Evolutionary conservation across 768 basidiomycete genomes (phyloP).

Genomic region (Tulasnella calospora): DNA sequence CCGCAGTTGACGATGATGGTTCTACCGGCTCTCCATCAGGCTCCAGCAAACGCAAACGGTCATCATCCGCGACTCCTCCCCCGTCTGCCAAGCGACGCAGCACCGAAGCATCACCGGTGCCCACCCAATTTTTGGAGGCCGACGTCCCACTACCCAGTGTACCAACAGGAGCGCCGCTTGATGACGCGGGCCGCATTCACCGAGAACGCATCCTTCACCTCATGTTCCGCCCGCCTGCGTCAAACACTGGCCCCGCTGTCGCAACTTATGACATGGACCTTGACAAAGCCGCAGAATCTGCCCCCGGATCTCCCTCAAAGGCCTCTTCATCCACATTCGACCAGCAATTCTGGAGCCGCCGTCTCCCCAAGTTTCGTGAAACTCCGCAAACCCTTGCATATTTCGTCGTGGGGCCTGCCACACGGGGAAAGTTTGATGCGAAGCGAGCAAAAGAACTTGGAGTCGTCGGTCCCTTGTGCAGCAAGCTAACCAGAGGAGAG

Average conservation of each 20-base stretch:
- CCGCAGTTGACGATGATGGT: not conserved
- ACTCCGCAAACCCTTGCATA: conserved; percentile 35
- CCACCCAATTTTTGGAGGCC: not conserved
- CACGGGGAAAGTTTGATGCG: conserved; percentile 66
- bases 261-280: conserved; percentile 6
- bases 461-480: conserved; percentile 56
- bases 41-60: conserved; percentile 33
- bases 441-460: conserved; percentile 59
- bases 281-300: not conserved
- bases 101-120: not conserved
- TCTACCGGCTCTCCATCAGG: conserved; percentile 3
- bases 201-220: not conserved
- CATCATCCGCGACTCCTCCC: conserved; percentile 29
- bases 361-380: conserved; percentile 26
- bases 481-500: conserved; percentile 59
- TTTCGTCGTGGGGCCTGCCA: conserved; percentile 42
- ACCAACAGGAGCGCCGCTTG: not conserved
- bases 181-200: not conserved
- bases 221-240: conserved; percentile 18
- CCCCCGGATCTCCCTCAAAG: conserved; percentile 35
- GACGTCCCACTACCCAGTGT: not conserved
- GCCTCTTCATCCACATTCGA: conserved; percentile 27
- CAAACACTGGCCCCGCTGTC: not conserved
- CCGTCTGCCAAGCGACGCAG: conserved; percentile 15
- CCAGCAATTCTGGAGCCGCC: not conserved